Base-by-base conservation (phyloP, 176 grass and related monocot genomes). In the Musa troglodytarum region DNA sequence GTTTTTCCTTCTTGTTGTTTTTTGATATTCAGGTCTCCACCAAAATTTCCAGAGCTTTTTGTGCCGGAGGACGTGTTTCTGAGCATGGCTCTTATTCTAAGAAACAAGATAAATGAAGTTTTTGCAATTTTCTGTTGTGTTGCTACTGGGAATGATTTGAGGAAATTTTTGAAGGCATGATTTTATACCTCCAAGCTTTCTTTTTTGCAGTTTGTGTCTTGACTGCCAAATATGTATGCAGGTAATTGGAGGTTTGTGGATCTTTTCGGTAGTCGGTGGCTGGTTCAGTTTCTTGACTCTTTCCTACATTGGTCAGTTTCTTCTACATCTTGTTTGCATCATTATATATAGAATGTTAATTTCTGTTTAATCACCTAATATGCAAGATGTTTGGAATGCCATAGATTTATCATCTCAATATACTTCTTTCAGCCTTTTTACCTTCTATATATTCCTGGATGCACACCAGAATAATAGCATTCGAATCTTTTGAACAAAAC, bases 271-370 rank as follows among this genome's bases (percentile, higher is more conserved):
- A 77, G 79, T 90, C 49, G 90, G 88, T 53, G 72, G 85, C 75
- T 97, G 87, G 87, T 97, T 93, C 86, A 97, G 83, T 61, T 90
- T 97, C 73, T 73, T 97, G 83, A 96, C 87, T 73, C 82, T 97
- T 15, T 80, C 79, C 51, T 97, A 97, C 66, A 88, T 83, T 55
- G 81, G 93, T 97, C 53, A 86, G 83, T 49, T 53, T 74, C 13
- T 54, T 55, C 2, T 12, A 53, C 17, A 23, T 10, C 24, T 52
- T 6, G 34, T 43, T 43, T 52, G n/a, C 12, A 29, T 13, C 19
- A 26, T 29, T 75, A 19, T 17, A 63, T 6, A 26, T 61, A 58
- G 17, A 13, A 9, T 72, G 49, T 53, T 11, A 12, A 62, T n/a
- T 49, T 61, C 11, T 50, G 8, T 54, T 61, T 62, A 10, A 49